Evolutionary conservation across 2,329 filamentous ascomycete genomes (phyloP).

Genomic region (Diaporthe nobilis): DNA sequence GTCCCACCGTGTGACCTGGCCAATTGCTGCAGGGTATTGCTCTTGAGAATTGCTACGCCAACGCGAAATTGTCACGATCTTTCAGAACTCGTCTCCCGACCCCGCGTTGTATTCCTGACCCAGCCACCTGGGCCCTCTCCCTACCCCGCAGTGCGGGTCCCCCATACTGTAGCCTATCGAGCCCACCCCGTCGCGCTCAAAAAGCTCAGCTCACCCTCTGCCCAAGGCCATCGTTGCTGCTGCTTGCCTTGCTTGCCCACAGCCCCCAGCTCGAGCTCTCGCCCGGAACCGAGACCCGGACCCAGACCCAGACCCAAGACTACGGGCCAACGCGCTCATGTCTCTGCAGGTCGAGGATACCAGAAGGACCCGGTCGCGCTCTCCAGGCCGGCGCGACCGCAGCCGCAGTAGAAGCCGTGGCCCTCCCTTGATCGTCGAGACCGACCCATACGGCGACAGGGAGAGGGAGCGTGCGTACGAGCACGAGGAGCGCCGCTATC

Average conservation of each 20-base stretch:
- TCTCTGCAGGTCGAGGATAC: conserved; percentile 65
- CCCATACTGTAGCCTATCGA: not conserved
- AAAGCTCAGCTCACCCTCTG: conserved; percentile 30
- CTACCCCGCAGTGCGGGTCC: conserved; percentile 40
- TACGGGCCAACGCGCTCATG: conserved; percentile 54
- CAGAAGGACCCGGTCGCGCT: conserved; percentile 62
- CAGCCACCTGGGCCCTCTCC: conserved; percentile 23
- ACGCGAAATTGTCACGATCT: conserved; percentile 13
- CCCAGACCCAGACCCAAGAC: not conserved
- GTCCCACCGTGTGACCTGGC: not conserved
- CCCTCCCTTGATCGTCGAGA: conserved; percentile 54
- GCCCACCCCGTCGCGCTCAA: not conserved
- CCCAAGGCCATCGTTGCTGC: not conserved
- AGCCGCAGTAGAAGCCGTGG: conserved; percentile 51
- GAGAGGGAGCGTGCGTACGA: conserved; percentile 50
- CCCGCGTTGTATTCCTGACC: conserved; percentile 16
- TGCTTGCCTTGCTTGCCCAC: conserved; percentile 4
- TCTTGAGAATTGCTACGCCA: not conserved
- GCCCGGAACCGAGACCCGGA: not conserved
- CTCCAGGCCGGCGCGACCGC: conserved; percentile 55
- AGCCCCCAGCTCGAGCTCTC: conserved; percentile 10
- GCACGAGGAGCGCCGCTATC: conserved; percentile 49
- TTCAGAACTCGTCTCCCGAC: not conserved
- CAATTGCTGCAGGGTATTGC: conserved; percentile 12
- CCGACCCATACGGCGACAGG: conserved; percentile 57